Conservation (phyloP, 495 filamentous ascomycete genomes). For the Aspergillus olivimuriae region DNA sequence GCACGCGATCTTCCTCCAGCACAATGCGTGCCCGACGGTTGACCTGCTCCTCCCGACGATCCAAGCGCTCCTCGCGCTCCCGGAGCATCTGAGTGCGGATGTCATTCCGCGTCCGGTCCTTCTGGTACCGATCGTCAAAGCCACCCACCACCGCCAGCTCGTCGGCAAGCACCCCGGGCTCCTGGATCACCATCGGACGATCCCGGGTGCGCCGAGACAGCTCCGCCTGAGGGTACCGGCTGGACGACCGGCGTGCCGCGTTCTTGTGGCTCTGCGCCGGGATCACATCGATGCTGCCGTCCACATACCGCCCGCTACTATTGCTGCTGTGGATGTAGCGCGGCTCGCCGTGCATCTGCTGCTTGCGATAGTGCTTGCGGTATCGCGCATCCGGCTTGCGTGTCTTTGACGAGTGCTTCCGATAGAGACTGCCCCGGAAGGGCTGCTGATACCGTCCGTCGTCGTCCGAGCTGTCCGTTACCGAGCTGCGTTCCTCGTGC, state of each 20-base stretch:
- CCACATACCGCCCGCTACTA: conserved; percentile 4
- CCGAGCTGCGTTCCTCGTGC: conserved; percentile 4
- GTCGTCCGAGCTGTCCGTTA: conserved; percentile 9
- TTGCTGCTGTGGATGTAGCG: neutral
- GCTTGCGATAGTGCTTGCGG: conserved; percentile 16
- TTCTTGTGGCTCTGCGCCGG: conserved; percentile 8
- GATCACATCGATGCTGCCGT: conserved; percentile 10
- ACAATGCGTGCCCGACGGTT: too few species aligned
- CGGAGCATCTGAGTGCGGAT: conserved; percentile 26
- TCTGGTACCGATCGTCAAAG: conserved; percentile 14
- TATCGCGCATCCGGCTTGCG: conserved; percentile 1
- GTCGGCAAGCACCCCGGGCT: conserved; percentile 6
- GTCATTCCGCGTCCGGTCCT: conserved; percentile 14
- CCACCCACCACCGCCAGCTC: conserved; percentile 13
- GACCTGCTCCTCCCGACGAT: conserved; percentile 19
- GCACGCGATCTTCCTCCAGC: too few species aligned
- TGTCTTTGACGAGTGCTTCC: conserved; percentile 8
- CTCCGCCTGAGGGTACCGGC: conserved; percentile 1
- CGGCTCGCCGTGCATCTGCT: neutral
- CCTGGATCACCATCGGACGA: conserved; percentile 17
- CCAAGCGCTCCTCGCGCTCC: conserved; percentile 23
- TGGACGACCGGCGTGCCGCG: neutral
- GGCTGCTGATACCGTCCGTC: conserved; percentile 1
- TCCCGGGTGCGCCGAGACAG: conserved; percentile 7
- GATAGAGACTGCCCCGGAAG: conserved; percentile 16